Evolutionary conservation across 176 grass and related monocot genomes (phyloP).

Genomic region (Musa itinerans): DNA sequence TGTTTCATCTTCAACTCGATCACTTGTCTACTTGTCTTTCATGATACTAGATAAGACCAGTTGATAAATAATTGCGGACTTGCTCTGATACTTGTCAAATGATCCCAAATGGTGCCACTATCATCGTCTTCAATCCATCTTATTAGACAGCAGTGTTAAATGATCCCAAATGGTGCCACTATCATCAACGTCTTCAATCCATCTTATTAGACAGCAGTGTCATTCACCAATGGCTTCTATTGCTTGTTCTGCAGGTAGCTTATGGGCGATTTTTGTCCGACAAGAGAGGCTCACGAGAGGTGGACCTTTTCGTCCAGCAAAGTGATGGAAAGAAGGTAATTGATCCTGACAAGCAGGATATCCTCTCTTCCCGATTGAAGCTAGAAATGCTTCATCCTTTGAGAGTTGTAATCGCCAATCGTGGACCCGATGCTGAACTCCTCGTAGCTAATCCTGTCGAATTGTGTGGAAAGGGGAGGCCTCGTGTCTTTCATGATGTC

Average conservation of each 20-base stretch:
- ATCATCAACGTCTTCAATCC: no score
- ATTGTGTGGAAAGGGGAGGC: slow-evolving; percentile 61
- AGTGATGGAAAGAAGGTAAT: slow-evolving; percentile 75
- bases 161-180: not conserved
- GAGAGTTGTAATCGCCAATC: slow-evolving; percentile 68
- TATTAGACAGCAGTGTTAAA: no score
- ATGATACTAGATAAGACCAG: not conserved
- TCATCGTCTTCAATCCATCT: no score
- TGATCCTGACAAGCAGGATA: slow-evolving; percentile 66
- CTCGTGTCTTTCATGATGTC: slow-evolving; percentile 80
- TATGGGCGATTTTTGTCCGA: slow-evolving; percentile 68
- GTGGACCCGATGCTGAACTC: slow-evolving; percentile 82
- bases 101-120: no score
- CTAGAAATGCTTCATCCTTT: slow-evolving; percentile 91
- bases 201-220: no score
- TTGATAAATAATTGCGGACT: not conserved
- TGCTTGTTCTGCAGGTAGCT: slow-evolving; percentile 35
- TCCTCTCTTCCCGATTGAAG: slow-evolving; percentile 42
- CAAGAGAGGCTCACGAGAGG: slow-evolving; percentile 68
- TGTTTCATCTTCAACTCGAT: not conserved
- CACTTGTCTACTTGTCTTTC: not conserved
- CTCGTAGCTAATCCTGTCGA: slow-evolving; percentile 93
- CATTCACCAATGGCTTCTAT: not conserved
- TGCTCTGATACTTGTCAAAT: slow-evolving; percentile 1
- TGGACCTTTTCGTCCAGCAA: slow-evolving; percentile 80